These are phyloP conservation scores for Obelidium mucronatum DNA, from an alignment of 192 early-diverging fungal genomes.

Conservation along the genomic window DNA sequence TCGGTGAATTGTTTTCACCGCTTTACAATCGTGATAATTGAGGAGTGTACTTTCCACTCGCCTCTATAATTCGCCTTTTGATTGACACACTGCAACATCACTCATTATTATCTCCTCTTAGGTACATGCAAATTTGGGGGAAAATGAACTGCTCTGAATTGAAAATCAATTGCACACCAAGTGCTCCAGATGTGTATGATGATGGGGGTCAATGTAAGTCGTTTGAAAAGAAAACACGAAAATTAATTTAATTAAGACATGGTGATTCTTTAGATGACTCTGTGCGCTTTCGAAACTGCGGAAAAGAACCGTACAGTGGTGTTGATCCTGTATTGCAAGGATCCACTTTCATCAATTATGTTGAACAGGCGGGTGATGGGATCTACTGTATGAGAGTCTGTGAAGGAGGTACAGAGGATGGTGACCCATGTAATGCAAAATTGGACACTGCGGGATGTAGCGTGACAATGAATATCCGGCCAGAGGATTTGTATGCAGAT, in stretches of 20 bases:
- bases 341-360: conserved; percentile 18
- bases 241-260: not conserved
- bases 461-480: not conserved
- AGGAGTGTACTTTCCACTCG: too few relatives aligned
- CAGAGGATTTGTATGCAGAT: too few relatives aligned
- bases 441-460: conserved; percentile 41
- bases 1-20: too few relatives aligned
- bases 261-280: conserved; percentile 28
- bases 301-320: conserved; percentile 45
- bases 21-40: too few relatives aligned
- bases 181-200: conserved; percentile 30
- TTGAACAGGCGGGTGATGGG: conserved; percentile 46
- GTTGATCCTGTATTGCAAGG: not conserved
- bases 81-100: too few relatives aligned
- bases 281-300: conserved; percentile 37
- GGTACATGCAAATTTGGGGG: conserved; percentile 41
- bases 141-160: conserved; percentile 35
- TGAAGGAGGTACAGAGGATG: conserved; percentile 16
- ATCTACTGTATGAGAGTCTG: conserved; percentile 47
- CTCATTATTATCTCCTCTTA: too few relatives aligned
- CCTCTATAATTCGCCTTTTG: too few relatives aligned
- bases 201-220: conserved; percentile 49
- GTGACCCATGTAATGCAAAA: conserved; percentile 38
- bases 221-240: too few relatives aligned
- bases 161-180: conserved; percentile 36